A percentile compares a stretch with the other conserved stretches of the same genome.
These are phyloP conservation scores for Tephrocybe rancida DNA, from an alignment of 768 basidiomycete genomes.

Conservation along the genomic window DNA sequence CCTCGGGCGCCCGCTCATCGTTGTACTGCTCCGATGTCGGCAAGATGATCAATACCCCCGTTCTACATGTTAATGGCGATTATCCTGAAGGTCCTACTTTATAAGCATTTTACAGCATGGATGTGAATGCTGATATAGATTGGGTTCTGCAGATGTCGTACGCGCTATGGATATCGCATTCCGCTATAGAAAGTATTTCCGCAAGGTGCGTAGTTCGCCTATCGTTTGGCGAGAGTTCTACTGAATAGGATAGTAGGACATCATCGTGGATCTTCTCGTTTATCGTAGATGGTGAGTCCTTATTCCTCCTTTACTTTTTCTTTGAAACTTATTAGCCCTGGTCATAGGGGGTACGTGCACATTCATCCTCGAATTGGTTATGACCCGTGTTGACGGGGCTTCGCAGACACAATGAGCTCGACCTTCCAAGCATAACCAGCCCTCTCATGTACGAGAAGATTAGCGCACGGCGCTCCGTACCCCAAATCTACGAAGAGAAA, in stretches of 20 bases:
- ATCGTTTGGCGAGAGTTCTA: background rate
- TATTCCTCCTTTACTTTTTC: background rate
- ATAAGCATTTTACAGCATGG: background rate
- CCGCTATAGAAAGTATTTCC: constrained; percentile 83
- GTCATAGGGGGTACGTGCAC: constrained; percentile 41
- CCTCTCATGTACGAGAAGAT: constrained; percentile 94
- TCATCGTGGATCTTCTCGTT: constrained; percentile 87
- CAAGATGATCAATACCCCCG: constrained; percentile 89
- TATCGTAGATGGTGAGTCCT: constrained; percentile 75
- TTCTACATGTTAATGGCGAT: constrained; percentile 92
- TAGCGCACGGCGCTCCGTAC: constrained; percentile 73
- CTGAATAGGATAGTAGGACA: constrained; percentile 47
- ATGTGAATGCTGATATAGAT: background rate
- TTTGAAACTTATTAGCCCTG: background rate
- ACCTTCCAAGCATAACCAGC: constrained; percentile 84
- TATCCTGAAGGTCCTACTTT: constrained; percentile 68
- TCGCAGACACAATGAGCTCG: constrained; percentile 83
- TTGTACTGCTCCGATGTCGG: constrained; percentile 87
- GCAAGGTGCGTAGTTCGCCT: constrained; percentile 50
- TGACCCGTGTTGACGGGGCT: background rate
- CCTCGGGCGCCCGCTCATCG: constrained; percentile 80
- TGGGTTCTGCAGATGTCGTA: constrained; percentile 61
- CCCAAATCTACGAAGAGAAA: constrained; percentile 79
- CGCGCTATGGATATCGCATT: constrained; percentile 89
- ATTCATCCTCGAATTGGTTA: background rate